phyloP scores from a whole-genome alignment of 164 flowering plant species.

The Magnolia officinalis region DNA sequence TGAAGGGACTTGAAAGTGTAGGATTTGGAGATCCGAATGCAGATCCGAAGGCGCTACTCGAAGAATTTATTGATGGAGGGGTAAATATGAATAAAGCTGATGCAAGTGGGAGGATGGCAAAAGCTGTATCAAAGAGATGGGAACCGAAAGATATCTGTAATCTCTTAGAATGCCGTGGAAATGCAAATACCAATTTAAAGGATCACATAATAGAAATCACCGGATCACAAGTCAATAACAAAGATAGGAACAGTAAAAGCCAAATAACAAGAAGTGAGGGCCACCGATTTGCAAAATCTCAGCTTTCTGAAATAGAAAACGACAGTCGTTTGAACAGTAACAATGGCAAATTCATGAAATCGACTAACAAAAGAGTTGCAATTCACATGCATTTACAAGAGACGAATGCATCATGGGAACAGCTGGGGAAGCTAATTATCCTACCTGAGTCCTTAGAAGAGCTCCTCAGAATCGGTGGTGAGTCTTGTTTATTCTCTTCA shows the following conservation, averaged over 20 bases:
- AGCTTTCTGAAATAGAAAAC: constrained; percentile 10
- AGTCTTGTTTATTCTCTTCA: constrained; percentile 27
- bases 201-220: constrained; percentile 39
- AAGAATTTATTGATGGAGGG: constrained; percentile 32
- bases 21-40: constrained; percentile 27
- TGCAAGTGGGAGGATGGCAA: constrained; percentile 43
- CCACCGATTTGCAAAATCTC: constrained; percentile 6
- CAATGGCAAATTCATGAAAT: constrained; percentile 14
- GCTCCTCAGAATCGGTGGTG: constrained; percentile 68
- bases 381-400: constrained; percentile 46
- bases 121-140: constrained; percentile 37
- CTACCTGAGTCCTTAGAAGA: constrained; percentile 81
- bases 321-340: constrained; percentile 20
- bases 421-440: constrained; percentile 51
- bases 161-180: constrained; percentile 32
- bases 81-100: constrained; percentile 39
- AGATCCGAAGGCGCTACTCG: constrained; percentile 26
- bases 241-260: constrained; percentile 11
- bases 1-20: constrained; percentile 31
- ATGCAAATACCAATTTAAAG: constrained; percentile 18
- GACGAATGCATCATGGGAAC: constrained; percentile 26
- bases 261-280: constrained; percentile 10
- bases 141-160: constrained; percentile 35
- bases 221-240: constrained; percentile 20
- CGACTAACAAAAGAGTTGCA: constrained; percentile 58